Conservation (phyloP, 2,329 filamentous ascomycete species). For the Colletotrichum scovillei region DNA sequence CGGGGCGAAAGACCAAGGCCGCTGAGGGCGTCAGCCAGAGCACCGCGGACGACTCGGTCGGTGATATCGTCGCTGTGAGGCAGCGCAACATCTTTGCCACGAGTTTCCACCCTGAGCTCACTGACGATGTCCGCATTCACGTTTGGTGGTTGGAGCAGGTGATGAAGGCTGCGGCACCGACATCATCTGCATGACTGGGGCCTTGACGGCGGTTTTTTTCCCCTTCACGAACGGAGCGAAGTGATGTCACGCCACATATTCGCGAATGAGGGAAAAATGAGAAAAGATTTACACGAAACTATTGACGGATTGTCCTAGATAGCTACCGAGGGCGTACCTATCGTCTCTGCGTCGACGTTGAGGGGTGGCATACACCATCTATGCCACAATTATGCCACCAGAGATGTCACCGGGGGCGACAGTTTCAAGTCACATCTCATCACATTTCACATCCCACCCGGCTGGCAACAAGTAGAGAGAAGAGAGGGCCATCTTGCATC, state of each 20-base stretch:
- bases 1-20: conserved; percentile 52
- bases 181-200: conserved; percentile 15
- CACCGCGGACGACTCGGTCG: conserved; percentile 55
- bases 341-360: conserved; percentile 8
- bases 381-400: neutral
- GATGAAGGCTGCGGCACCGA: conserved; percentile 1
- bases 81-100: conserved; percentile 95
- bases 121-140: conserved; percentile 88
- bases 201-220: neutral
- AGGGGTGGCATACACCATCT: neutral
- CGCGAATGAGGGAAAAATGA: neutral
- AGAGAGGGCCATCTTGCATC: neutral
- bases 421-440: neutral
- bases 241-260: neutral
- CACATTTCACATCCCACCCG: neutral
- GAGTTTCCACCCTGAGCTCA: conserved; percentile 96
- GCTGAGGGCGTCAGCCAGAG: conserved; percentile 49
- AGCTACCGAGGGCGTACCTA: neutral
- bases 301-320: neutral
- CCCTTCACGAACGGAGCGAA: neutral
- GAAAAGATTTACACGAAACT: neutral
- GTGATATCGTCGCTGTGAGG: conserved; percentile 87
- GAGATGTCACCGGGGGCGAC: neutral
- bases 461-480: neutral
- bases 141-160: conserved; percentile 89